Percentiles rank a stretch among this genome's conserved stretches.
These are phyloP conservation scores for Aegilops speltoides DNA, from an alignment of 176 grass and related monocot genomes.

Conservation along the genomic window DNA sequence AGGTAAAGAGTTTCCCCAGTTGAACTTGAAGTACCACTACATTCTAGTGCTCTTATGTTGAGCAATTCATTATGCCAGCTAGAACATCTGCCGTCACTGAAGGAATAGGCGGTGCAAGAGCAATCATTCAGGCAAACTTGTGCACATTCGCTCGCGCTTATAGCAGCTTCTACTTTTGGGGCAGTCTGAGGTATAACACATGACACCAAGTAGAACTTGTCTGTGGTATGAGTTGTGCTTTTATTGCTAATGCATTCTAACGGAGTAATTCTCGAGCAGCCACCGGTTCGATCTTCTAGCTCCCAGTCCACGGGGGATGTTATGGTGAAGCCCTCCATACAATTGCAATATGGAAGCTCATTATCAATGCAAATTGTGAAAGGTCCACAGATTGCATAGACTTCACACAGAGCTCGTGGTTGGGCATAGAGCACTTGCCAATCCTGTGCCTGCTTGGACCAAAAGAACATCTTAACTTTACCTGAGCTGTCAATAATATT, in stretches of 20 bases:
- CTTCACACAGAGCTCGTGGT: slow-evolving; percentile 34
- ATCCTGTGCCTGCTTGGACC: too few species aligned
- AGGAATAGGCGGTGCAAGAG: slow-evolving; percentile 49
- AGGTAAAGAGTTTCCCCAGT: slow-evolving; percentile 37
- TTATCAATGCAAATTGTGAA: slow-evolving; percentile 39
- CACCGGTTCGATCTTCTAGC: slow-evolving; percentile 31
- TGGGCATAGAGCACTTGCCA: slow-evolving; percentile 23
- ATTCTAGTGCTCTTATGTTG: slow-evolving; percentile 29
- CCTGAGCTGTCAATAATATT: not conserved
- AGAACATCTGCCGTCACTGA: not conserved
- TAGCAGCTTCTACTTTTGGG: not conserved
- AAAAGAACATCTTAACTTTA: too few species aligned
- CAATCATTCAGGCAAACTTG: slow-evolving; percentile 40
- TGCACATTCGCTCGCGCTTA: slow-evolving; percentile 15
- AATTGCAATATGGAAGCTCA: slow-evolving; percentile 25
- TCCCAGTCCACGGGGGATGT: slow-evolving; percentile 24
- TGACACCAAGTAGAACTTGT: too few species aligned
- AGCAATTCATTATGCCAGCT: slow-evolving; percentile 49
- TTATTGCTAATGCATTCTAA: slow-evolving; percentile 39
- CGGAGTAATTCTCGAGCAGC: slow-evolving; percentile 37
- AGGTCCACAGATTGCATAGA: slow-evolving; percentile 44
- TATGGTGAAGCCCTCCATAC: slow-evolving; percentile 43
- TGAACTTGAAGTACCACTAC: not conserved
- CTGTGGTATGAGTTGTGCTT: too few species aligned
- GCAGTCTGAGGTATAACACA: slow-evolving; percentile 23